These are phyloP conservation scores for Penicillium italicum DNA, from an alignment of 2,329 filamentous ascomycete genomes.

Conservation along the genomic window DNA sequence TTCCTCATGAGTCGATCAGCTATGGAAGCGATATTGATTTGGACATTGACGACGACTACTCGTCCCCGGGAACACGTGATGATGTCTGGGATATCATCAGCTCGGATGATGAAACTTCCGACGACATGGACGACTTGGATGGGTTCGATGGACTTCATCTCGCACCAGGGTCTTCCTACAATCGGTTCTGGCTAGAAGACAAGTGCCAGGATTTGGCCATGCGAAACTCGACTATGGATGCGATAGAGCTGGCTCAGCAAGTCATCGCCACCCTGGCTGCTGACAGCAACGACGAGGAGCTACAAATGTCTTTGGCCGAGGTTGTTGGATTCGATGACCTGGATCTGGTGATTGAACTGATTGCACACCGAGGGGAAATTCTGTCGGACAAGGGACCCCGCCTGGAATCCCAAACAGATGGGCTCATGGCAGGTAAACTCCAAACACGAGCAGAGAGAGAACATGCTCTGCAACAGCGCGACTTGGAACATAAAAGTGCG, in stretches of 20 bases:
- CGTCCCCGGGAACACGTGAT: constrained; percentile 60
- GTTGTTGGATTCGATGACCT: constrained; percentile 90
- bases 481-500: constrained; percentile 78
- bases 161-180: constrained; percentile 44
- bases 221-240: constrained; percentile 63
- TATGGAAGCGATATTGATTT: constrained; percentile 56
- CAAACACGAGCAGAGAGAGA: constrained; percentile 75
- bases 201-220: constrained; percentile 66
- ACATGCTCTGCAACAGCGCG: constrained; percentile 68
- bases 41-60: constrained; percentile 61
- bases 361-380: constrained; percentile 70
- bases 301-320: constrained; percentile 88
- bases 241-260: constrained; percentile 71
- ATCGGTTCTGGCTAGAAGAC: constrained; percentile 65
- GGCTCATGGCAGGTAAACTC: constrained; percentile 53
- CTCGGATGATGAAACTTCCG: constrained; percentile 65
- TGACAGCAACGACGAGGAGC: constrained; percentile 69
- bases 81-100: constrained; percentile 94
- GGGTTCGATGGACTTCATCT: constrained; percentile 43
- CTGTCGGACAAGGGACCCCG: constrained; percentile 40
- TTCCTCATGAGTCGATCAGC: constrained; percentile 37
- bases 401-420: constrained; percentile 42
- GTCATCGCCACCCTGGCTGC: constrained; percentile 71
- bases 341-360: constrained; percentile 88
- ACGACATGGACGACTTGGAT: constrained; percentile 57